These are phyloP conservation scores for Claviceps citrina DNA, from an alignment of 2,329 filamentous ascomycete genomes.

Conservation along the genomic window DNA sequence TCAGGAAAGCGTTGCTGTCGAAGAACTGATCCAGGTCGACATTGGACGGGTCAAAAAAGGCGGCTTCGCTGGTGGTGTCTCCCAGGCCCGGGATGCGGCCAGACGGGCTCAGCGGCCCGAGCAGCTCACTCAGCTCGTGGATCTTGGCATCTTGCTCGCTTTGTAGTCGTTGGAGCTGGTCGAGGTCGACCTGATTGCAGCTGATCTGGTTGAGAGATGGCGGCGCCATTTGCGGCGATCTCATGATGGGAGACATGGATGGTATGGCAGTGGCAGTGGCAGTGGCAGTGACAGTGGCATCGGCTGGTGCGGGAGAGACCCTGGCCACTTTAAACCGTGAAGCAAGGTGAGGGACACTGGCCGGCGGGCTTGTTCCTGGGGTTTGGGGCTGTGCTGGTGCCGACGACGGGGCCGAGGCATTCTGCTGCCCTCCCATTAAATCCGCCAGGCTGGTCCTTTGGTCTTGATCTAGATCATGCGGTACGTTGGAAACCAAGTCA, in stretches of 20 bases:
- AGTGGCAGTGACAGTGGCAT: slow-evolving; percentile 13
- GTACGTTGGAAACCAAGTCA: slow-evolving; percentile 36
- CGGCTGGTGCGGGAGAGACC: slow-evolving; percentile 12
- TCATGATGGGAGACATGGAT: slow-evolving; percentile 36
- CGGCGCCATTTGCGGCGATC: slow-evolving; percentile 14
- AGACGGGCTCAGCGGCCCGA: slow-evolving; percentile 67
- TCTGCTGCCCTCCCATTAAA: slow-evolving; percentile 37
- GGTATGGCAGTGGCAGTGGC: slow-evolving; percentile 18
- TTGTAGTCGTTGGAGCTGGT: slow-evolving; percentile 63
- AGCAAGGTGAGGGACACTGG: slow-evolving; percentile 10
- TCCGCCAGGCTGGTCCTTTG: slow-evolving; percentile 44
- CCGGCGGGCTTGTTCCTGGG: slow-evolving; percentile 10
- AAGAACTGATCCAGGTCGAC: slow-evolving; percentile 39
- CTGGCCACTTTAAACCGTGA: slow-evolving; percentile 6
- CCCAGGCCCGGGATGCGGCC: slow-evolving; percentile 60
- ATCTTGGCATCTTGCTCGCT: slow-evolving; percentile 65
- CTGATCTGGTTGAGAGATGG: slow-evolving; percentile 46
- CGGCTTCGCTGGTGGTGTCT: slow-evolving; percentile 22
- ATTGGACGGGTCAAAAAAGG: slow-evolving; percentile 21
- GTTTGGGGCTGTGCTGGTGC: slow-evolving; percentile 8
- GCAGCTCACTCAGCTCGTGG: slow-evolving; percentile 54
- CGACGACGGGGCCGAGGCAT: slow-evolving; percentile 7
- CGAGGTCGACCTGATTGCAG: slow-evolving; percentile 59
- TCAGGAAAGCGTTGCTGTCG: slow-evolving; percentile 25
- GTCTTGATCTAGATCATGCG: slow-evolving; percentile 38